Percentiles rank a stretch among this genome's conserved stretches.
Conservation (phyloP, 257 asterid species). For the Solanum peruvianum region DNA sequence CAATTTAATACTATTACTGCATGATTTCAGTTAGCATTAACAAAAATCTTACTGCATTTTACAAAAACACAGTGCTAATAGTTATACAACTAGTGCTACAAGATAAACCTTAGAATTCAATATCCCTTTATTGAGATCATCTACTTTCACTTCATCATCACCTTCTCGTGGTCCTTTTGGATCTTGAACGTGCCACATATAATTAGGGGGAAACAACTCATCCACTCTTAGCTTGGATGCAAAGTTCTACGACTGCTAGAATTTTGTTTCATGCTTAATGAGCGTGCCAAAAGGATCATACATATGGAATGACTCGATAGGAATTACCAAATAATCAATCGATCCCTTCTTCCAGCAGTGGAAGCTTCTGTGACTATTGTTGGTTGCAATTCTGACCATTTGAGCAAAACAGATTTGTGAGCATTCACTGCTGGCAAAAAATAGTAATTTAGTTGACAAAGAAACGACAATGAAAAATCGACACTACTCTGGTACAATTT, state of each 20-base stretch:
- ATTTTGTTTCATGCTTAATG: conserved; percentile 77
- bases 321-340: conserved; percentile 19
- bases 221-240: conserved; percentile 95
- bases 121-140: background rate
- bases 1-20: too few relatives aligned
- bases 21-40: too few relatives aligned
- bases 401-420: conserved; percentile 62
- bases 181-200: background rate
- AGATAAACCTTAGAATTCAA: background rate
- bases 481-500: background rate
- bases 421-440: conserved; percentile 56
- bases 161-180: background rate
- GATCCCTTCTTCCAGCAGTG: conserved; percentile 66
- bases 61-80: too few relatives aligned
- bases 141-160: background rate
- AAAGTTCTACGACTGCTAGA: conserved; percentile 75
- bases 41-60: too few relatives aligned
- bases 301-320: conserved; percentile 42
- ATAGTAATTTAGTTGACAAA: background rate
- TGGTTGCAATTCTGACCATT: conserved; percentile 53
- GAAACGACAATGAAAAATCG: background rate
- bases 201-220: conserved; percentile 61
- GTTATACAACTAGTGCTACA: too few relatives aligned
- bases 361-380: conserved; percentile 45
- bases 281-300: conserved; percentile 41